Conservation (phyloP, 805 yeast genomes). For the Wickerhamiella kurtzmanii region DNA sequence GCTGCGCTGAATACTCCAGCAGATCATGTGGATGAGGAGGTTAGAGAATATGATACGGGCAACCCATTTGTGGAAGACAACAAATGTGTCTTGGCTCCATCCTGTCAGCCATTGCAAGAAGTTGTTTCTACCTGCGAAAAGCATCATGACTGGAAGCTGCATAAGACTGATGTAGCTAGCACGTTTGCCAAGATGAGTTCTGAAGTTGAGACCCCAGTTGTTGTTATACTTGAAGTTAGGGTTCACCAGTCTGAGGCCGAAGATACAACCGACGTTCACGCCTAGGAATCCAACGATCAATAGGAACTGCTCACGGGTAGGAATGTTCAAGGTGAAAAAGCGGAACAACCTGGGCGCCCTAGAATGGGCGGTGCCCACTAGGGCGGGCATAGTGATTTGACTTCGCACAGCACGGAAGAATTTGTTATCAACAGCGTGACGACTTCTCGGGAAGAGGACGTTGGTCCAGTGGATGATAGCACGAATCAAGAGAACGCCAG, state of each 20-base stretch:
- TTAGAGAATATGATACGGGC: constrained; percentile 15
- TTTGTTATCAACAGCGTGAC: background rate
- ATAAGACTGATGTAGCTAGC: constrained; percentile 1
- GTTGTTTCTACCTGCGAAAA: constrained; percentile 55
- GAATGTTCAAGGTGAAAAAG: constrained; percentile 20
- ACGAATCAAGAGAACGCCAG: constrained; percentile 6
- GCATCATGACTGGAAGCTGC: constrained; percentile 18
- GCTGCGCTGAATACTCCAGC: constrained; percentile 9
- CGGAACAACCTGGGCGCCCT: constrained; percentile 4
- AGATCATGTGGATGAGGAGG: constrained; percentile 17
- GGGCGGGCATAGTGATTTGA: constrained; percentile 21
- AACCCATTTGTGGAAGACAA: constrained; percentile 36
- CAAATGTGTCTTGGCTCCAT: constrained; percentile 42
- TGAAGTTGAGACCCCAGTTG: background rate
- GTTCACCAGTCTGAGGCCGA: constrained; percentile 1
- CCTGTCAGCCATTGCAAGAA: constrained; percentile 48
- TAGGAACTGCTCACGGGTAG: constrained; percentile 30
- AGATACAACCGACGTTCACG: constrained; percentile 22
- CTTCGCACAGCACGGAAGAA: constrained; percentile 9
- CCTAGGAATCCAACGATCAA: constrained; percentile 25
- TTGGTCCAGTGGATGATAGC: constrained; percentile 10
- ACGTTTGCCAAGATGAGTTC: constrained; percentile 2
- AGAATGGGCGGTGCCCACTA: constrained; percentile 18
- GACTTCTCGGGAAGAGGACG: constrained; percentile 9
- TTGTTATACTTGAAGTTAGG: background rate